Evolutionary conservation across 352 stramenopile genomes (phyloP).

Genomic region (Hyaloperonospora arabidopsidis): DNA sequence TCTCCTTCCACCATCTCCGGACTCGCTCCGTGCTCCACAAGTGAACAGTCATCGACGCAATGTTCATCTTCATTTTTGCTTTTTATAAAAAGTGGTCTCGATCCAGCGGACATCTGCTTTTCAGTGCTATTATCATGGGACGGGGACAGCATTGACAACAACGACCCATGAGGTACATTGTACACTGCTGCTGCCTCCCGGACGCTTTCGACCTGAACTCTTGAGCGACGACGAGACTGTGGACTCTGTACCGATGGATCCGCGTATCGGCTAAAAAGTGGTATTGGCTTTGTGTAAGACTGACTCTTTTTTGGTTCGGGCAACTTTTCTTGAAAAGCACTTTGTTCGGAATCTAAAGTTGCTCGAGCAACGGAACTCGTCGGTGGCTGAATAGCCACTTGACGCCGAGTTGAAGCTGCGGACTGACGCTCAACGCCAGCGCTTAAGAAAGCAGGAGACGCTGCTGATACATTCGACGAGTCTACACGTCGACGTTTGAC

Average conservation of each 20-base stretch:
- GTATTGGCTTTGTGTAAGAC: background rate
- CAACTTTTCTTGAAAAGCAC: too few species aligned
- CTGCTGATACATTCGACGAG: background rate
- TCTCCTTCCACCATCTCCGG: slow-evolving; percentile 63
- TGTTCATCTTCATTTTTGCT: slow-evolving; percentile 15
- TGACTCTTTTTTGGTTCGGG: too few species aligned
- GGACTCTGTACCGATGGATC: slow-evolving; percentile 17
- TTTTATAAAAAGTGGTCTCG: background rate
- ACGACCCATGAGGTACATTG: too few species aligned
- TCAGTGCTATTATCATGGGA: background rate
- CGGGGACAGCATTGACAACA: too few species aligned
- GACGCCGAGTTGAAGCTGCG: too few species aligned
- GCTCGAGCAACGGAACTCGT: too few species aligned
- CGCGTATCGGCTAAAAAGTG: slow-evolving; percentile 24
- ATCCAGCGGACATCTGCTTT: background rate
- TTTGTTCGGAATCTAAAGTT: too few species aligned
- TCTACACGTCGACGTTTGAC: slow-evolving; percentile 13
- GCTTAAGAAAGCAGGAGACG: background rate
- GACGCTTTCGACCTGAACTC: too few species aligned
- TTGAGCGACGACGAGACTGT: background rate
- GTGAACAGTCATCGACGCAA: slow-evolving; percentile 39
- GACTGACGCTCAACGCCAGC: background rate
- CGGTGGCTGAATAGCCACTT: too few species aligned
- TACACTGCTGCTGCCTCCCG: too few species aligned
- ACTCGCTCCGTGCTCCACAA: slow-evolving; percentile 25